Evolutionary conservation across 2,329 filamentous ascomycete genomes (phyloP).

Genomic region (Aspergillus sp.): DNA sequence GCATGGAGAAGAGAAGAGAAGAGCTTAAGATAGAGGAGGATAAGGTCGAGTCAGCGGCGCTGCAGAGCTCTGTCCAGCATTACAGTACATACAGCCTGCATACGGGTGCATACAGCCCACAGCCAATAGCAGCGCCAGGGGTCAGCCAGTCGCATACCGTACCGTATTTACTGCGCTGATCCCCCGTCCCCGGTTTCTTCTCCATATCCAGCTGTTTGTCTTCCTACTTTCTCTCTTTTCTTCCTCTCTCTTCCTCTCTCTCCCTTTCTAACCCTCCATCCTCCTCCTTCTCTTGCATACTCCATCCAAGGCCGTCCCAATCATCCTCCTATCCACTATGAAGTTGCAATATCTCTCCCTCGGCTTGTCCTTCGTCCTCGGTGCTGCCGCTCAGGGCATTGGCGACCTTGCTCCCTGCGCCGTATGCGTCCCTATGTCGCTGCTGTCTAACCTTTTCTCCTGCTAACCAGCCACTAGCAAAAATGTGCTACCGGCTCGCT

Average conservation of each 20-base stretch:
- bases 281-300: background rate
- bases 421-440: slow-evolving; percentile 34
- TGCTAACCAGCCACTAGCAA: slow-evolving; percentile 17
- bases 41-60: too few species aligned
- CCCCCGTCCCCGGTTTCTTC: background rate
- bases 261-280: background rate
- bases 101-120: too few species aligned
- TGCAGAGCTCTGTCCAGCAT: too few species aligned
- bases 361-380: slow-evolving; percentile 45
- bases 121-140: too few species aligned
- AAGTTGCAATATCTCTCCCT: slow-evolving; percentile 42
- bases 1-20: background rate
- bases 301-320: background rate
- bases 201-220: background rate
- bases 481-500: slow-evolving; percentile 35
- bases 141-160: too few species aligned
- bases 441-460: background rate
- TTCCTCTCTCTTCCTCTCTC: background rate
- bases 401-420: slow-evolving; percentile 44
- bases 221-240: background rate
- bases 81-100: too few species aligned
- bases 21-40: background rate
- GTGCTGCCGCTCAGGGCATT: slow-evolving; percentile 40
- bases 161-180: background rate
- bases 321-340: slow-evolving; percentile 29